Evolutionary conservation across 371 early-diverging fungal genomes (phyloP), one percentile per base, ranked within the genome.

Genomic region (Chytridiales sp.): DNA sequence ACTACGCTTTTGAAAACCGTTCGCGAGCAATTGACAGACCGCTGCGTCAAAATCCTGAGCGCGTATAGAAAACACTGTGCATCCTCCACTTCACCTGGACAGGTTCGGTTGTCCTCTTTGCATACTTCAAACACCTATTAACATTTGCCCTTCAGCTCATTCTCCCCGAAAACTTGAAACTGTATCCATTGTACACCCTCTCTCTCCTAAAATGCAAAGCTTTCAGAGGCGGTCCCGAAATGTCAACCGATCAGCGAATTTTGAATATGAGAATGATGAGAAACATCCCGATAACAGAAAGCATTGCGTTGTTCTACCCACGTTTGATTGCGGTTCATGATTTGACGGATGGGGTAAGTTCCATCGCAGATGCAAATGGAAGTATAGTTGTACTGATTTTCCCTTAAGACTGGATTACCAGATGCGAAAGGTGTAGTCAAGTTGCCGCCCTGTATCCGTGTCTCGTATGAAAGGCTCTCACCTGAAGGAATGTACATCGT

Each of bases 51-150:
- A 68, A 85, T 96, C 47, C 73, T 97, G 51, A 82, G 92, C 13
- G 84, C 95, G 0, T 98, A 98, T 69, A 90, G 98, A 42, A 87
- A 85, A 46, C 87, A 95, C 71, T 93, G 93, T 65, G 95, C 97
- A 9, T 78, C 91, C 4, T 81, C 89, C 3, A 90, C 91, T 6
- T 85, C 92, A 1, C 86, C 94, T 4, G 95, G 95, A 29, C 97
- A 97, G 78, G 75, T 74, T 54, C 29, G 51, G 32, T 22, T 13
- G 0, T 21, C 35, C 17, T n/a, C n/a, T n/a, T n/a, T n/a, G n/a
- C n/a, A n/a, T n/a, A n/a, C n/a, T n/a, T n/a, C n/a, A n/a, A n/a
- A n/a, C n/a, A n/a, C n/a, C n/a, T n/a, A n/a, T n/a, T n/a, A n/a
- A n/a, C 17, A 11, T 19, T 13, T 4, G n/a, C 13, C 17, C 40